phyloP scores from a whole-genome alignment of 176 grass and related monocot species.

The Eragrostis nindensis region DNA sequence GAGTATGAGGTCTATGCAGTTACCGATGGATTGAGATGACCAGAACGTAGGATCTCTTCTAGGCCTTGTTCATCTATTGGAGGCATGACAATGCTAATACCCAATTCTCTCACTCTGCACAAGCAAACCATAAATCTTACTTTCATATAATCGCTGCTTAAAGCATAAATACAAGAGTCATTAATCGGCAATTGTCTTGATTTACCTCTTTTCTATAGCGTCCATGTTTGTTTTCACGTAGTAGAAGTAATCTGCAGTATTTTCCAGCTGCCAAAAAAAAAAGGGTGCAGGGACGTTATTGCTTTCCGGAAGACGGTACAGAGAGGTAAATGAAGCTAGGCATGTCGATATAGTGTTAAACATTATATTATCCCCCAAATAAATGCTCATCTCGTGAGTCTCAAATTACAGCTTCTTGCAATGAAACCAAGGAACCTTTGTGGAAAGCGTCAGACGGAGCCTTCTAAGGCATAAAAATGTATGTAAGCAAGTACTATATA shows the following conservation, averaged over 20 bases:
- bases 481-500: neutral
- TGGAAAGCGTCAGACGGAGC: neutral
- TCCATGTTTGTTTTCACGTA: constrained; percentile 35
- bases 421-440: neutral
- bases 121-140: neutral
- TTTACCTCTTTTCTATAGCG: constrained; percentile 33
- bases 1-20: neutral
- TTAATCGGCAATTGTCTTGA: neutral
- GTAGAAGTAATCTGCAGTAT: constrained; percentile 23
- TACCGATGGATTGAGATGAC: neutral
- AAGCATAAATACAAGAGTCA: neutral
- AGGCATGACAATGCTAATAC: constrained; percentile 1
- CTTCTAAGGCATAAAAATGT: neutral
- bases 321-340: no score
- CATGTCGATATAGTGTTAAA: no score
- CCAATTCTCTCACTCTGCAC: neutral
- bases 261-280: neutral
- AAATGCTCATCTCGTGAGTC: neutral
- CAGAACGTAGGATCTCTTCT: neutral
- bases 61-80: constrained; percentile 19
- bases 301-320: neutral
- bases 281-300: neutral
- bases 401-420: neutral
- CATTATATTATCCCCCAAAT: neutral
- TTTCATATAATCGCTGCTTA: neutral